Evolutionary conservation across 768 basidiomycete species (phyloP).

Genomic region (Daedaleopsis nitida): DNA sequence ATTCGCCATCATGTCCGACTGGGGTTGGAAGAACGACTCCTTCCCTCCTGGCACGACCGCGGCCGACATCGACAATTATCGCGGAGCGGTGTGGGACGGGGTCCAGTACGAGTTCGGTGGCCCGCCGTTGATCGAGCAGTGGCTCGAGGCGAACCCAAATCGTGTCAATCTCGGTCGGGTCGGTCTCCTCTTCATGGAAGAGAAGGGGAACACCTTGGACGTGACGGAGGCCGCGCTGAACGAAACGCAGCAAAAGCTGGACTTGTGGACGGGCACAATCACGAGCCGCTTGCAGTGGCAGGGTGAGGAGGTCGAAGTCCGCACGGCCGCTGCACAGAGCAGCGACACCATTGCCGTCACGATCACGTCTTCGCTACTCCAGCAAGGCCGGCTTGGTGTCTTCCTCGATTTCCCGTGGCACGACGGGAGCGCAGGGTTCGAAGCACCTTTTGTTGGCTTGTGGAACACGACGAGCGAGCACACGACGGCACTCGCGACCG

Average conservation of each 20-base stretch:
- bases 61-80: conserved; percentile 46
- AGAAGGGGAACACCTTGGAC: conserved; percentile 28
- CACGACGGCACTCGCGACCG: conserved; percentile 40
- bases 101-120: conserved; percentile 56
- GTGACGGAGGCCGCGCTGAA: conserved; percentile 42
- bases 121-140: conserved; percentile 47
- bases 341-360: conserved; percentile 43
- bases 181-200: conserved; percentile 46
- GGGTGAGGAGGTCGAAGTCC: conserved; percentile 39
- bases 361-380: conserved; percentile 44
- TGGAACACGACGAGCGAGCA: conserved; percentile 50
- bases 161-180: conserved; percentile 55
- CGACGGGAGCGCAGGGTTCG: conserved; percentile 56
- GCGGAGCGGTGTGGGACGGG: conserved; percentile 51
- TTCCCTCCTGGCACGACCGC: conserved; percentile 45
- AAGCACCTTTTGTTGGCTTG: conserved; percentile 57
- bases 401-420: conserved; percentile 66
- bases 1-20: conserved; percentile 56
- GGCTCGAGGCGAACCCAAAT: conserved; percentile 63
- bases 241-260: conserved; percentile 43
- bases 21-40: conserved; percentile 65
- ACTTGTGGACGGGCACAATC: conserved; percentile 58
- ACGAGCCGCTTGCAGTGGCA: conserved; percentile 46
- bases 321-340: conserved; percentile 41
- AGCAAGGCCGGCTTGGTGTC: conserved; percentile 41